Evolutionary conservation across 805 yeast species (phyloP).

Genomic region (Pichia thaimueangensis): DNA sequence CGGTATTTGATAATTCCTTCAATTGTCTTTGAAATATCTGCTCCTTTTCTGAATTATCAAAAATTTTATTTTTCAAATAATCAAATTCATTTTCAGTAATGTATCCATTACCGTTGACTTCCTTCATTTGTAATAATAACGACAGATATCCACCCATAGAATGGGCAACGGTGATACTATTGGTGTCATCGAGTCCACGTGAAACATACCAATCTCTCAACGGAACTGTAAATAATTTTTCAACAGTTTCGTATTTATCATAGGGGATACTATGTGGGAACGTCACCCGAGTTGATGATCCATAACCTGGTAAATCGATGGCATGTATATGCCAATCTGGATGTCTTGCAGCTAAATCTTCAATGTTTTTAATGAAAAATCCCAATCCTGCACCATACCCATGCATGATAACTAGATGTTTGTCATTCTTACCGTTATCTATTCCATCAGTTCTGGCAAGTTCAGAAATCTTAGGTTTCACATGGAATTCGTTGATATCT

Average conservation of each 20-base stretch:
- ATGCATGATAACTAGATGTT: conserved; percentile 71
- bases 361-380: conserved; percentile 67
- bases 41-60: neutral
- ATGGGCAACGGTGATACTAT: conserved; percentile 68
- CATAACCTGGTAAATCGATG: conserved; percentile 85
- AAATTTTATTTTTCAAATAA: conserved; percentile 4
- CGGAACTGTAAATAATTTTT: conserved; percentile 59
- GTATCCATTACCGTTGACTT: conserved; percentile 7
- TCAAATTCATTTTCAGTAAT: conserved; percentile 12
- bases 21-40: conserved; percentile 6
- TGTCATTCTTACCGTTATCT: conserved; percentile 16
- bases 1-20: conserved; percentile 1
- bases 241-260: conserved; percentile 43
- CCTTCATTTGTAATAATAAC: conserved; percentile 40
- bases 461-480: conserved; percentile 44
- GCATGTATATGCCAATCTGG: conserved; percentile 74
- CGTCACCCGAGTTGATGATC: conserved; percentile 76
- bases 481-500: conserved; percentile 70
- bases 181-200: conserved; percentile 32
- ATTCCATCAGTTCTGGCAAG: no score
- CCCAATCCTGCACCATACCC: conserved; percentile 94
- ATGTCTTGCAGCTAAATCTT: conserved; percentile 24
- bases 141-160: conserved; percentile 89
- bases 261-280: conserved; percentile 39
- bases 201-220: conserved; percentile 54